Evolutionary conservation across 2,329 filamentous ascomycete species (phyloP).

Genomic region (Pseudofabraea citricarpa): DNA sequence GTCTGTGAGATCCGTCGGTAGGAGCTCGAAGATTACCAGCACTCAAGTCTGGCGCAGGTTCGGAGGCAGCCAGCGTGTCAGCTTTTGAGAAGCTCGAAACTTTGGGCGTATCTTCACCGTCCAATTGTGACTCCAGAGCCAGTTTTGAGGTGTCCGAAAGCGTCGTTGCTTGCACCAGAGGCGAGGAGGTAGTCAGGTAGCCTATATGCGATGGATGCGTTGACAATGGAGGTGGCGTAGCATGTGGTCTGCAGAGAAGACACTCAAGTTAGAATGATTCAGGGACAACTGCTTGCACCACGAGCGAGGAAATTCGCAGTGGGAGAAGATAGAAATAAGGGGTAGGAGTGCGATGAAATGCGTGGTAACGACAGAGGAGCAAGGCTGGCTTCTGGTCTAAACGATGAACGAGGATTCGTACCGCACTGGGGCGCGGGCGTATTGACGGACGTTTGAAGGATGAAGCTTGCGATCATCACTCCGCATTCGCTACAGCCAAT

Average conservation of each 20-base stretch:
- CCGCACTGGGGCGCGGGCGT: neutral
- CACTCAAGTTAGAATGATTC: slow-evolving; percentile 3
- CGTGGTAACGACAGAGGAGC: neutral
- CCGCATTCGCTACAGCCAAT: slow-evolving; percentile 9
- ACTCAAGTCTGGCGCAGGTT: slow-evolving; percentile 27
- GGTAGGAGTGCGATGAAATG: neutral
- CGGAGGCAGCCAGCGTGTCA: slow-evolving; percentile 22
- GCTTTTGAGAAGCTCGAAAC: slow-evolving; percentile 33
- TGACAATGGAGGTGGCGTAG: slow-evolving; percentile 45
- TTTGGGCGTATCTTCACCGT: slow-evolving; percentile 26
- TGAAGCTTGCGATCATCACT: slow-evolving; percentile 13
- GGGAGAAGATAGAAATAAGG: neutral
- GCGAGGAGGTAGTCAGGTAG: slow-evolving; percentile 65
- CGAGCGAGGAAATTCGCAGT: neutral
- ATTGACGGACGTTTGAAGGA: slow-evolving; percentile 5
- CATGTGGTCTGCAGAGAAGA: slow-evolving; percentile 18
- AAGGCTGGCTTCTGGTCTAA: neutral
- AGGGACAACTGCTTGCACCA: neutral
- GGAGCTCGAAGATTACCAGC: slow-evolving; percentile 36
- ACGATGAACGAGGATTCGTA: neutral
- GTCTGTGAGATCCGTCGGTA: slow-evolving; percentile 40
- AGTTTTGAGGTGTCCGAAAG: slow-evolving; percentile 32
- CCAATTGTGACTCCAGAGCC: slow-evolving; percentile 28
- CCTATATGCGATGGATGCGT: slow-evolving; percentile 61
- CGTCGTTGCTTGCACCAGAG: slow-evolving; percentile 56